These are phyloP conservation scores for Ophiostoma triangulosporum DNA, from an alignment of 2,329 filamentous ascomycete species.

Conservation along the genomic window DNA sequence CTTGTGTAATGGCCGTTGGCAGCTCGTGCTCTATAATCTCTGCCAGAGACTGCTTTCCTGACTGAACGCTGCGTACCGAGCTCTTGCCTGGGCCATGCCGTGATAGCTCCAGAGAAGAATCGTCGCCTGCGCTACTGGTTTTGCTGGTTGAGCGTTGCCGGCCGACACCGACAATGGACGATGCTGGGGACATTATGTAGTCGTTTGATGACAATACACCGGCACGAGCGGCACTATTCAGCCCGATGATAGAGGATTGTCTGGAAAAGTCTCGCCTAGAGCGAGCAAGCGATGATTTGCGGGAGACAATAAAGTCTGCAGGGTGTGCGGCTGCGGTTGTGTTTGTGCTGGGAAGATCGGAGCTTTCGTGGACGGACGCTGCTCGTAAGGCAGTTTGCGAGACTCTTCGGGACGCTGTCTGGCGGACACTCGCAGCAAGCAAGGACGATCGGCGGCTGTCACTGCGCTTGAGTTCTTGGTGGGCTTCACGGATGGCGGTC, in stretches of 20 bases:
- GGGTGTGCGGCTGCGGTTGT: conserved; percentile 5
- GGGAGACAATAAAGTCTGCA: neutral
- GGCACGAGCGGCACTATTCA: conserved; percentile 51
- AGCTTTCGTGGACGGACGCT: neutral
- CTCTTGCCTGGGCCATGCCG: conserved; percentile 42
- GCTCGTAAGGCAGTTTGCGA: conserved; percentile 9
- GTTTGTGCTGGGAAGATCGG: neutral
- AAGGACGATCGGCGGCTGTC: conserved; percentile 55
- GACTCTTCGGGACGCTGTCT: conserved; percentile 12
- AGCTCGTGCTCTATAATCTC: conserved; percentile 44
- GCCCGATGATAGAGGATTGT: conserved; percentile 51
- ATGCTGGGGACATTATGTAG: conserved; percentile 53
- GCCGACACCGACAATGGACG: conserved; percentile 44
- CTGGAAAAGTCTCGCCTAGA: conserved; percentile 17
- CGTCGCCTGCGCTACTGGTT: conserved; percentile 27
- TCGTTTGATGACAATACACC: conserved; percentile 58
- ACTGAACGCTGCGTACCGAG: conserved; percentile 32
- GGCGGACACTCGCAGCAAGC: conserved; percentile 33
- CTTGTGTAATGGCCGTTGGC: conserved; percentile 33
- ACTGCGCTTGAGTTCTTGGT: conserved; percentile 55
- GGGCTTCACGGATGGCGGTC: conserved; percentile 61
- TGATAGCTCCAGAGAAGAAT: conserved; percentile 24
- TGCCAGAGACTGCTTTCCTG: conserved; percentile 33
- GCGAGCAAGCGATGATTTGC: neutral
- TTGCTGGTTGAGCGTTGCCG: conserved; percentile 43